A percentile compares a stretch with the other conserved stretches of the same genome.
These are phyloP conservation scores for Mycena vitilis DNA, from an alignment of 768 basidiomycete species.

Conservation along the genomic window DNA sequence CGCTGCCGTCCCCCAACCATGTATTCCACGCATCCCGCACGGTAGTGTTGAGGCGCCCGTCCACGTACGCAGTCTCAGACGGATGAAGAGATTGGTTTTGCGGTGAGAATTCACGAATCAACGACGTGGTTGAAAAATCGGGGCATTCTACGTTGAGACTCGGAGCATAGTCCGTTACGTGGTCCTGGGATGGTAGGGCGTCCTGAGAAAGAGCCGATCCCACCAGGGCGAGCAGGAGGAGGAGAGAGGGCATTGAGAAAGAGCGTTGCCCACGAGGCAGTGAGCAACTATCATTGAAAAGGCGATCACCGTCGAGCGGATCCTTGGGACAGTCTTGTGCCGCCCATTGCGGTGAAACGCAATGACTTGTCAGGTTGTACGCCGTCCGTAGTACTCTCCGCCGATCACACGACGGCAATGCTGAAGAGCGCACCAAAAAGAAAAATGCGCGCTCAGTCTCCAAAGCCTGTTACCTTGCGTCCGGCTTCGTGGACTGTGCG, in stretches of 20 bases:
- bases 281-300: constrained; percentile 25
- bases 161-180: constrained; percentile 66
- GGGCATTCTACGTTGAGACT: constrained; percentile 61
- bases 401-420: too few species aligned
- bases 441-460: too few species aligned
- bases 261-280: constrained; percentile 31
- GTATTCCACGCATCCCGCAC: constrained; percentile 63
- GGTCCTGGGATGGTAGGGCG: constrained; percentile 40
- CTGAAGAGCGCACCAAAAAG: too few species aligned
- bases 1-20: constrained; percentile 69
- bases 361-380: too few species aligned
- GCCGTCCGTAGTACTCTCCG: too few species aligned
- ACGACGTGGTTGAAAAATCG: constrained; percentile 54
- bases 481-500: too few species aligned
- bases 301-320: constrained; percentile 10
- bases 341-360: too few species aligned
- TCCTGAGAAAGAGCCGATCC: constrained; percentile 27
- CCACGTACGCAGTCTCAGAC: constrained; percentile 60
- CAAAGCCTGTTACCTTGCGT: too few species aligned
- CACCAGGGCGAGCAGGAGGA: constrained; percentile 29
- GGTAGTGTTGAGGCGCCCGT: constrained; percentile 52
- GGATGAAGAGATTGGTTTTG: constrained; percentile 63
- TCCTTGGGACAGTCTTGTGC: too few species aligned
- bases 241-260: constrained; percentile 22
- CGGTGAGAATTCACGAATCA: constrained; percentile 65